A percentile compares a stretch with the other conserved stretches of the same genome.
Evolutionary conservation across 495 filamentous ascomycete genomes (phyloP).

Genomic region (Penicillium crystallinum): DNA sequence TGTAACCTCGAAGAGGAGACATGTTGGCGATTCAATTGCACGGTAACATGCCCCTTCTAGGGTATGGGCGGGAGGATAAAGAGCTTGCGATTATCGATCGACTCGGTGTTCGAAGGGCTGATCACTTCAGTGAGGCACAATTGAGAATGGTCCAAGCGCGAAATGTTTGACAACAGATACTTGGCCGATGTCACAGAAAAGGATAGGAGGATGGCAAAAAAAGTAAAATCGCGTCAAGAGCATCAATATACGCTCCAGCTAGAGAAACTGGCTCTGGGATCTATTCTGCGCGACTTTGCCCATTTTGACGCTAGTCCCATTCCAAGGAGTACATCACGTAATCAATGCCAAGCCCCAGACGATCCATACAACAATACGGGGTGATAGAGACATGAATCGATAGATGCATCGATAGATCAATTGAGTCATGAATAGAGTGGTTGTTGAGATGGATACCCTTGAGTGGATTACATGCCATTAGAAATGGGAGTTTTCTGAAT

Average conservation of each 20-base stretch:
- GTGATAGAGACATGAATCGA: not conserved
- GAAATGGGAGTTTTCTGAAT: too few relatives aligned
- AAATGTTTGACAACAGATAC: not conserved
- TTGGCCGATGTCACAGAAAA: not conserved
- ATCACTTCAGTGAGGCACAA: constrained; percentile 4
- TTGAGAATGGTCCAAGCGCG: not conserved
- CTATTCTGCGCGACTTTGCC: constrained; percentile 34
- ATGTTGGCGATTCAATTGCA: constrained; percentile 42
- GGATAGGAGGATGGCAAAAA: not conserved
- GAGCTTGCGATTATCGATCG: constrained; percentile 17
- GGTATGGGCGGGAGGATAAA: constrained; percentile 1
- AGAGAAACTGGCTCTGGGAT: constrained; percentile 21
- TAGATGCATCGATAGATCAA: not conserved
- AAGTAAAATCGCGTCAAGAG: not conserved
- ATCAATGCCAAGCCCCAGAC: constrained; percentile 6
- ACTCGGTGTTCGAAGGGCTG: constrained; percentile 10
- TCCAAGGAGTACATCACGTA: constrained; percentile 22
- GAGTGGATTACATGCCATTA: too few relatives aligned
- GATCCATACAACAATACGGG: too few relatives aligned
- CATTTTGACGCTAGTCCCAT: constrained; percentile 28
- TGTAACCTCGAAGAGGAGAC: constrained; percentile 75
- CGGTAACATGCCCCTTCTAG: constrained; percentile 40
- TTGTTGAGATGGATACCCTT: too few relatives aligned
- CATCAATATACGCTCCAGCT: constrained; percentile 15
- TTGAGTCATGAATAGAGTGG: not conserved